These are phyloP conservation scores for Crotalaria pallida DNA, from an alignment of 306 rosid genomes.

Conservation along the genomic window DNA sequence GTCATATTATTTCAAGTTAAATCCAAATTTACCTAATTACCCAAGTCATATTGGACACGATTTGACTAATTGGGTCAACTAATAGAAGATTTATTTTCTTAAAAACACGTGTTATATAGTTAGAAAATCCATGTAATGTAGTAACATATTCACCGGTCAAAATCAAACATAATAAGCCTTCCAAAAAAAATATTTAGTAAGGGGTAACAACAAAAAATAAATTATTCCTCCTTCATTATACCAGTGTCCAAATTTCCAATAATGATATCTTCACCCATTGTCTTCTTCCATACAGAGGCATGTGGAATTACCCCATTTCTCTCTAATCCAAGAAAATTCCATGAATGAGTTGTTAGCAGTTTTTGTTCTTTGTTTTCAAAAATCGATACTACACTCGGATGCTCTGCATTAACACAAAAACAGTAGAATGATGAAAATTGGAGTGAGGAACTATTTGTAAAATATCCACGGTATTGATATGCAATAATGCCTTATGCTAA, in stretches of 20 bases:
- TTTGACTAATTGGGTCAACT: not conserved
- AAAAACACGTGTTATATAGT: not conserved
- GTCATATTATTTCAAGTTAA: no score
- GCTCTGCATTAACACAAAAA: slow-evolving; percentile 21
- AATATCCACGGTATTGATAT: not conserved
- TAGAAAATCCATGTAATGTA: not conserved
- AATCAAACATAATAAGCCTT: not conserved
- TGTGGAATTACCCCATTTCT: slow-evolving; percentile 8
- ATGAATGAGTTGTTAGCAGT: slow-evolving; percentile 62
- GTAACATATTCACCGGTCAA: not conserved
- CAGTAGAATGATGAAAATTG: not conserved
- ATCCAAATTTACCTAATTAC: no score
- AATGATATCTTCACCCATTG: slow-evolving; percentile 52
- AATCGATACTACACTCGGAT: slow-evolving; percentile 53
- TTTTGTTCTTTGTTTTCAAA: slow-evolving; percentile 35
- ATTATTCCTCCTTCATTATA: not conserved
- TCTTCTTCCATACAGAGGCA: slow-evolving; percentile 42
- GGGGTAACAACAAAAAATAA: not conserved
- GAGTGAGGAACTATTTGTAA: not conserved
- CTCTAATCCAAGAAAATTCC: slow-evolving; percentile 57
- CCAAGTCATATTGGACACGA: not conserved
- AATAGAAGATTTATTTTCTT: no score
- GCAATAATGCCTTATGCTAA: not conserved
- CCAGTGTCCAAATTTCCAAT: slow-evolving; percentile 73
- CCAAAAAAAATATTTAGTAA: no score